Conservation (phyloP, 2,329 filamentous ascomycete genomes). For the Alternaria sp. region DNA sequence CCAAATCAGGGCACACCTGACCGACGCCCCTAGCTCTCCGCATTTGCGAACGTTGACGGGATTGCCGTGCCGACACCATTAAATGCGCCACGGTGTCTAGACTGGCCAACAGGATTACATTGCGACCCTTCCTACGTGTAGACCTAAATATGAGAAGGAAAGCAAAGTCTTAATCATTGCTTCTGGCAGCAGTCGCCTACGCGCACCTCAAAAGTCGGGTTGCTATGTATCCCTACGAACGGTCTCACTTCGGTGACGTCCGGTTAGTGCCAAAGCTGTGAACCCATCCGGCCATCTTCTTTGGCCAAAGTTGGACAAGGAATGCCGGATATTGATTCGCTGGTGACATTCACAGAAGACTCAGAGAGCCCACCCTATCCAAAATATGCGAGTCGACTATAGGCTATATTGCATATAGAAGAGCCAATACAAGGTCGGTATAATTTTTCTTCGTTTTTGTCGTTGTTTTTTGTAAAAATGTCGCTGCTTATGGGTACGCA, state of each 20-base stretch:
- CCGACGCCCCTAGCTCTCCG: background rate
- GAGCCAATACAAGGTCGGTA: background rate
- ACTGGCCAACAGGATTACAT: background rate
- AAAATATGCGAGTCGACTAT: background rate
- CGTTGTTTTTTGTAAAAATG: background rate
- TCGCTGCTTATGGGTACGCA: background rate
- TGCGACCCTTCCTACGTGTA: background rate
- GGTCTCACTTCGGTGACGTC: background rate
- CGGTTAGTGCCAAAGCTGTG: background rate
- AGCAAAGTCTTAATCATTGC: constrained; percentile 1
- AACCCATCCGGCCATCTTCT: background rate
- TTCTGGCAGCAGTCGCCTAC: background rate
- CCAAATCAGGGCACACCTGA: background rate
- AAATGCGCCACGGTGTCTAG: background rate
- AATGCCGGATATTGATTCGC: background rate
- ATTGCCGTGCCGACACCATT: background rate
- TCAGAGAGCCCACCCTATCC: background rate
- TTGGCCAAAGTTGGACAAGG: background rate
- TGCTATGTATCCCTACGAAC: background rate
- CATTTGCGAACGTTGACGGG: background rate
- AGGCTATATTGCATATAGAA: background rate
- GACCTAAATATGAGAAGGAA: background rate
- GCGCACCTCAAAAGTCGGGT: background rate
- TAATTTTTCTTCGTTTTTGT: background rate
- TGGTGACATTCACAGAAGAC: background rate